phyloP scores from a whole-genome alignment of 1,139 yeast species.

The Yamadazyma songkhlaensis region DNA sequence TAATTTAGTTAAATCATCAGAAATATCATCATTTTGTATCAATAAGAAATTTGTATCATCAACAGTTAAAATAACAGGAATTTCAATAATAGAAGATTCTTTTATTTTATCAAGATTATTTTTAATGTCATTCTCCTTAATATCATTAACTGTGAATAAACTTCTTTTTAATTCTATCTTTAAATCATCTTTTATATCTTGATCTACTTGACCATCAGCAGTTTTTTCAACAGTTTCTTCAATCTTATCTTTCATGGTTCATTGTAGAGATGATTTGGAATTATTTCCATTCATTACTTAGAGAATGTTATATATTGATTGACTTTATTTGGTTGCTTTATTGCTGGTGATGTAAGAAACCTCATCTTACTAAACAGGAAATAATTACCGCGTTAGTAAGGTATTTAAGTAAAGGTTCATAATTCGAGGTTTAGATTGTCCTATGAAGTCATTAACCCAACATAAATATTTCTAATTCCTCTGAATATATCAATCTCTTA shows the following conservation, averaged over 20 bases:
- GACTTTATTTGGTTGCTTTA: too few species aligned
- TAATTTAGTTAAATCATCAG: slow-evolving; percentile 13
- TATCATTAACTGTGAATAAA: not conserved
- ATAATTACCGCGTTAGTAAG: too few species aligned
- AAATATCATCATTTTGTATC: slow-evolving; percentile 18
- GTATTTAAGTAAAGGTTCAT: too few species aligned
- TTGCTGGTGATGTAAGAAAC: too few species aligned
- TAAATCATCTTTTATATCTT: not conserved
- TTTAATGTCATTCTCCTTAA: not conserved
- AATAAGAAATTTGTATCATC: slow-evolving; percentile 25
- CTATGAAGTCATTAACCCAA: too few species aligned
- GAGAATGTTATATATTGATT: too few species aligned
- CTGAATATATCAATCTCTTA: too few species aligned
- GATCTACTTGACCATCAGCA: slow-evolving; percentile 1
- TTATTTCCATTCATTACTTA: not conserved
- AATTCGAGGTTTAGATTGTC: too few species aligned
- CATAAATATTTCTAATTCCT: too few species aligned
- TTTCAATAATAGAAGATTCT: not conserved
- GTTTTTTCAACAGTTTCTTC: not conserved
- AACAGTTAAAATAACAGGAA: slow-evolving; percentile 20
- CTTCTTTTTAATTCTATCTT: not conserved
- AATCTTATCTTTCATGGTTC: not conserved
- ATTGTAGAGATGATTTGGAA: not conserved
- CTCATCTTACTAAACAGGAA: too few species aligned
- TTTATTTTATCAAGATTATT: not conserved